Evolutionary conservation across 306 rosid species (phyloP), one percentile per base, ranked within the genome.

Genomic region (Gastrolobium villosum): DNA sequence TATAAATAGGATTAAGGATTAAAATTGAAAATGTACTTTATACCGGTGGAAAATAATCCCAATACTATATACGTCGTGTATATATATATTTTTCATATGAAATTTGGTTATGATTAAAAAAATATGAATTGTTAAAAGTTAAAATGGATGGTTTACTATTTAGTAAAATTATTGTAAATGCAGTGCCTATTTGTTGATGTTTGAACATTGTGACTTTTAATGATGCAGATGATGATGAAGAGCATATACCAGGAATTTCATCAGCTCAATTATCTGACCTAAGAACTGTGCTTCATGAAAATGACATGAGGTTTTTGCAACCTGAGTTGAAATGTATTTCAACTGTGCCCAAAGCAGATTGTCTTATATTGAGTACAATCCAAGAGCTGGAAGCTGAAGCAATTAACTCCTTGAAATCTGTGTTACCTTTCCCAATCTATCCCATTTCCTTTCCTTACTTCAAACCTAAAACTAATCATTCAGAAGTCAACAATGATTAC

Each of bases 401-500:
- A 28, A 68, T 84, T 3, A 35, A 75, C 34, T 39, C 67, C 44
- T 14, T 84, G 81, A 73, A 50, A 46, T 43, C 81, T 5, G 39
- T 41, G 10, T 72, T 81, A 72, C 20, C 86, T 6, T 75, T 81
- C 46, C 83, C 84, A 6, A 59, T 87, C 34, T 84, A 55, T 68
- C 74, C 84, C 3, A 41, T 87, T 63, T 86, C 88, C 64, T 82
- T 75, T 41, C 86, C 82, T 13, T 77, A 84, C 41, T 65, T 84
- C 3, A 70, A 48, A 7, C 80, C 46, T 32, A 41, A 59, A 61
- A 11, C 57, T 1, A 7, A 2, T n/a, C 56, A 44, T 5, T 35
- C 28, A 57, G 30, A 11, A 41, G 32, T 11, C 9, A 39, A 14
- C 11, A 4, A 1, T 32, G 46, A 70, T 14, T 31, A 13, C 46